Conservation (phyloP, 306 rosid species). For the Prunus mume region DNA sequence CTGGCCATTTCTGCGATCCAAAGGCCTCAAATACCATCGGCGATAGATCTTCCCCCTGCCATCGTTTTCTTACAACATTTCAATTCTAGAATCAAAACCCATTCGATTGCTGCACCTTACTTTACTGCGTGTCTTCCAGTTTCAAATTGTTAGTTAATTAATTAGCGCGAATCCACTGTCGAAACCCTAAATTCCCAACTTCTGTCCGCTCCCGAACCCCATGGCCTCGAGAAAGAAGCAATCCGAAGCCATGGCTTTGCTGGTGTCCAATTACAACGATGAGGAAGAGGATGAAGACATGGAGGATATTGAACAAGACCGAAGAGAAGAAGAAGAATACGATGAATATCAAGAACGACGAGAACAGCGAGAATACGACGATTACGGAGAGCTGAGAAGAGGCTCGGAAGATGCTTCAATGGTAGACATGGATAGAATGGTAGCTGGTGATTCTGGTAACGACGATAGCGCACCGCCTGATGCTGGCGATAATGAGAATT, state of each 20-base stretch:
- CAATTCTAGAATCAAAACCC: neutral
- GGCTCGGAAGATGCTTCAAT: slow-evolving; percentile 46
- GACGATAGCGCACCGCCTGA: slow-evolving; percentile 20
- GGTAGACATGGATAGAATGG: slow-evolving; percentile 24
- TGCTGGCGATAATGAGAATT: slow-evolving; percentile 22
- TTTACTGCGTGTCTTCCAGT: neutral
- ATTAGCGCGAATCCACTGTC: neutral
- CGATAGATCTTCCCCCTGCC: neutral
- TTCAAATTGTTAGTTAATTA: neutral
- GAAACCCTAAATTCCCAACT: neutral
- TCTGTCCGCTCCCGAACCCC: slow-evolving; percentile 23
- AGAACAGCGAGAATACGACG: neutral
- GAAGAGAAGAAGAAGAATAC: neutral
- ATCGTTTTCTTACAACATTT: neutral
- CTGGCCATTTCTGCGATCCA: neutral
- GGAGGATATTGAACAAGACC: slow-evolving; percentile 46
- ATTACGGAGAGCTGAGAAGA: slow-evolving; percentile 24
- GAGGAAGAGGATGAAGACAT: slow-evolving; percentile 54
- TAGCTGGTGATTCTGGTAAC: slow-evolving; percentile 34
- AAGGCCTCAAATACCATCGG: no score
- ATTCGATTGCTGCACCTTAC: neutral
- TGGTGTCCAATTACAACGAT: slow-evolving; percentile 70
- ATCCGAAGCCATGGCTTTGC: slow-evolving; percentile 70
- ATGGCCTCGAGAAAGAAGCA: slow-evolving; percentile 71
- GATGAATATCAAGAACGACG: slow-evolving; percentile 17